Evolutionary conservation across 495 filamentous ascomycete species (phyloP).

Genomic region (Aspergillus avenaceus): DNA sequence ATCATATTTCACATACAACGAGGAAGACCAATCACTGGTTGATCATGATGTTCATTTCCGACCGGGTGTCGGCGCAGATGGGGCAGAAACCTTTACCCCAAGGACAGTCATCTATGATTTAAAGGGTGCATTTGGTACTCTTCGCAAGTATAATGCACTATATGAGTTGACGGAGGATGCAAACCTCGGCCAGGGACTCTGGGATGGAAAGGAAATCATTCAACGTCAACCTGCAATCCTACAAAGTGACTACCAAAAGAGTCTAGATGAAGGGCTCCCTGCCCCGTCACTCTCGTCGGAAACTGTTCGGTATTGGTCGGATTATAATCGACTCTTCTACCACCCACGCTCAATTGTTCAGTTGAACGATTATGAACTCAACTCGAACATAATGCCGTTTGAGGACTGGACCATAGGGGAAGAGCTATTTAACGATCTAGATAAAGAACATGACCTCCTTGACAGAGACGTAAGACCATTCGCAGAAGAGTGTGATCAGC

Average conservation of each 20-base stretch:
- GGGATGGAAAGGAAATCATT: constrained; percentile 66
- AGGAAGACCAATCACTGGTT: constrained; percentile 61
- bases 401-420: constrained; percentile 76
- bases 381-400: constrained; percentile 73
- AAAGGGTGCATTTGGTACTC: constrained; percentile 84
- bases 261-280: constrained; percentile 63
- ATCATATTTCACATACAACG: constrained; percentile 92
- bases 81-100: constrained; percentile 87
- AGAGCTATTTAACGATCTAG: constrained; percentile 76
- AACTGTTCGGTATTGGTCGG: constrained; percentile 89
- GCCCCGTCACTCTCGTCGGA: constrained; percentile 59
- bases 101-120: constrained; percentile 92
- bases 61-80: constrained; percentile 71
- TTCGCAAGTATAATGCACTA: constrained; percentile 82
- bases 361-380: constrained; percentile 81
- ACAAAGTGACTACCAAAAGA: constrained; percentile 69
- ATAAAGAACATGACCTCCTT: constrained; percentile 81
- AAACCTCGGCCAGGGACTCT: constrained; percentile 48
- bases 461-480: constrained; percentile 86
- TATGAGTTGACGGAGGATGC: constrained; percentile 66
- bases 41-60: constrained; percentile 94
- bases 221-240: constrained; percentile 63
- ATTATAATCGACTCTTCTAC: constrained; percentile 87
- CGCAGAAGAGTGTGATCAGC: constrained; percentile 86
- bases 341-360: constrained; percentile 87